Percentiles rank a stretch among this genome's conserved stretches.
These are phyloP conservation scores for Ajuga reptans DNA, from an alignment of 305 asterid genomes.

Conservation along the genomic window DNA sequence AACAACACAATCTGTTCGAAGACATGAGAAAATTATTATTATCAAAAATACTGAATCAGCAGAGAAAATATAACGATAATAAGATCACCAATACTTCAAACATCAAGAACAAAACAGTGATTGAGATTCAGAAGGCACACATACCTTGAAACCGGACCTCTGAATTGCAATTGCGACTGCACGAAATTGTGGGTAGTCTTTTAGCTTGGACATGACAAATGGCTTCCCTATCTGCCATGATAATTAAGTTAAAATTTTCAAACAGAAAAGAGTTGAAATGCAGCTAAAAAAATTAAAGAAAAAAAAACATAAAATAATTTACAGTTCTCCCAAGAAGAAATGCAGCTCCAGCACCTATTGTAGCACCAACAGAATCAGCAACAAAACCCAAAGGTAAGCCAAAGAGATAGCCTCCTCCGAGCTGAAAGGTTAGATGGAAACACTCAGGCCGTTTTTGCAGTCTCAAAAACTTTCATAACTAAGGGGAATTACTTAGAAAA, in stretches of 20 bases:
- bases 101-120: neutral
- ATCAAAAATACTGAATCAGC: neutral
- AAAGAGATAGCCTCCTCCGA: conserved; percentile 96
- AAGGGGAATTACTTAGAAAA: neutral
- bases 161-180: conserved; percentile 76
- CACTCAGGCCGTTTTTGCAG: neutral
- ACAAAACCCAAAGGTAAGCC: conserved; percentile 85
- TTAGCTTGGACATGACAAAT: conserved; percentile 68
- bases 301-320: conserved; percentile 28
- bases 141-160: conserved; percentile 91
- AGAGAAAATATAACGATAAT: neutral
- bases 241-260: neutral
- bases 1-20: conserved; percentile 67
- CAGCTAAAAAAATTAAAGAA: too few species aligned
- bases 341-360: conserved; percentile 84
- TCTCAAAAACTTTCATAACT: neutral
- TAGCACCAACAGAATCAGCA: conserved; percentile 87
- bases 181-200: conserved; percentile 71
- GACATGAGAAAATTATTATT: conserved; percentile 15
- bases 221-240: conserved; percentile 69
- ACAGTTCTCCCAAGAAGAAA: conserved; percentile 98
- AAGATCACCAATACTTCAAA: neutral
- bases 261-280: neutral
- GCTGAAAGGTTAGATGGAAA: conserved; percentile 38
- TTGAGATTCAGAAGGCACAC: conserved; percentile 18